These are phyloP conservation scores for Cladosporium sp. DNA, from an alignment of 2,329 filamentous ascomycete genomes.

Conservation along the genomic window DNA sequence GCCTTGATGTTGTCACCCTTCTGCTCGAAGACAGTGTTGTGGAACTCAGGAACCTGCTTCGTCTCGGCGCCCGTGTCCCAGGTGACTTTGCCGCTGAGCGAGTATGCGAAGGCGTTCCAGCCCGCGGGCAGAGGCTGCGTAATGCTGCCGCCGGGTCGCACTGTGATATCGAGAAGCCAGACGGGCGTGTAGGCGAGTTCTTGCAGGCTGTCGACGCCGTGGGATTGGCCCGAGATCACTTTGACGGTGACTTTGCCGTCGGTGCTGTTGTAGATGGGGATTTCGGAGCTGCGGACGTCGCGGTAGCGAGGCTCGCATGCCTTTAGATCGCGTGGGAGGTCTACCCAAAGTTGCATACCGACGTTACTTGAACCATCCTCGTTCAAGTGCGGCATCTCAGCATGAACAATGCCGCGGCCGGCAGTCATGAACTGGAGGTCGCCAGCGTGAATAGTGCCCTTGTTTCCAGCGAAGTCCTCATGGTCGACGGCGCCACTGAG, in stretches of 20 bases:
- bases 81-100: constrained; percentile 69
- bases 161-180: constrained; percentile 86
- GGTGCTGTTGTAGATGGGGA: constrained; percentile 72
- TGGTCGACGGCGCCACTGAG: constrained; percentile 85
- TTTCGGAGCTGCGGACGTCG: constrained; percentile 76
- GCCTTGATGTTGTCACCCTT: constrained; percentile 75
- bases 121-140: constrained; percentile 72
- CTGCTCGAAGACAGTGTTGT: constrained; percentile 87
- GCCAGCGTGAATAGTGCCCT: constrained; percentile 80
- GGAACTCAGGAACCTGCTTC: constrained; percentile 65
- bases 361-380: constrained; percentile 69
- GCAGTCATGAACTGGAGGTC: constrained; percentile 99
- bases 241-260: constrained; percentile 77
- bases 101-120: constrained; percentile 92
- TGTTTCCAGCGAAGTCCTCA: constrained; percentile 86
- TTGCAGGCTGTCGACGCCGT: constrained; percentile 82
- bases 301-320: constrained; percentile 89
- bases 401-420: constrained; percentile 86
- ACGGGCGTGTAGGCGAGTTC: constrained; percentile 95
- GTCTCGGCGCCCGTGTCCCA: constrained; percentile 60
- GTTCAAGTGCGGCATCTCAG: constrained; percentile 88
- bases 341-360: constrained; percentile 94
- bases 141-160: constrained; percentile 77
- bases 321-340: constrained; percentile 80
- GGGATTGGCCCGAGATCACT: constrained; percentile 83